These are phyloP conservation scores for Mycena latifolia DNA, from an alignment of 768 basidiomycete species.

Conservation along the genomic window DNA sequence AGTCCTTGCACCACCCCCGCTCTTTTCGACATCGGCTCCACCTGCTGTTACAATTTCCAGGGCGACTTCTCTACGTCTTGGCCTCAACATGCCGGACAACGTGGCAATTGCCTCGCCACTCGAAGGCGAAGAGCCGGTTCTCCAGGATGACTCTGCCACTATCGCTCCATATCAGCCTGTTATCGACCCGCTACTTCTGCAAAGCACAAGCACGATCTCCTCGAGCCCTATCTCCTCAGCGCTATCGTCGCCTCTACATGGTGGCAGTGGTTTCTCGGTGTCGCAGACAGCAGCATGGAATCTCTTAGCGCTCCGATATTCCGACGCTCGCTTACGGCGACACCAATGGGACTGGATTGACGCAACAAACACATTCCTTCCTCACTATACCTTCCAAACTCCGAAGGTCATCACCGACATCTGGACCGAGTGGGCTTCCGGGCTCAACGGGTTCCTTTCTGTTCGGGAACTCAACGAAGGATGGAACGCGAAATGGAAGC, in stretches of 20 bases:
- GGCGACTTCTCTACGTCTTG: not conserved
- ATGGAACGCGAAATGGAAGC: conserved; percentile 8
- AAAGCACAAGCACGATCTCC: too few species aligned
- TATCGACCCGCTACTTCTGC: too few species aligned
- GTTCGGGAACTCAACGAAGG: conserved; percentile 17
- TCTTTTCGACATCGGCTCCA: not conserved
- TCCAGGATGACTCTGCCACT: too few species aligned
- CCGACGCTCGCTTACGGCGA: not conserved
- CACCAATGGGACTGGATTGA: conserved; percentile 19
- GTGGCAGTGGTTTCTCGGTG: not conserved
- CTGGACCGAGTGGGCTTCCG: conserved; percentile 14
- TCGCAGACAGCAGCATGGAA: conserved; percentile 15
- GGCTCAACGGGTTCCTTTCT: conserved; percentile 14
- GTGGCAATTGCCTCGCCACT: too few species aligned
- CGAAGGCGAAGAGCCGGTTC: too few species aligned
- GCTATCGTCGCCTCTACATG: too few species aligned
- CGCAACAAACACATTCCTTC: not conserved
- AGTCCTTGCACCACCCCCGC: conserved; percentile 4
- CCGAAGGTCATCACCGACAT: conserved; percentile 15
- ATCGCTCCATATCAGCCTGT: too few species aligned
- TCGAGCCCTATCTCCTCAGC: too few species aligned
- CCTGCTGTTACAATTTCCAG: not conserved
- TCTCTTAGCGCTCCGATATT: not conserved
- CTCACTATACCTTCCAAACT: conserved; percentile 2
- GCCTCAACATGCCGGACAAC: too few species aligned